A percentile compares a stretch with the other conserved stretches of the same genome.
These are phyloP conservation scores for Verticillium isaacii DNA, from an alignment of 2,329 filamentous ascomycete genomes.

Conservation along the genomic window DNA sequence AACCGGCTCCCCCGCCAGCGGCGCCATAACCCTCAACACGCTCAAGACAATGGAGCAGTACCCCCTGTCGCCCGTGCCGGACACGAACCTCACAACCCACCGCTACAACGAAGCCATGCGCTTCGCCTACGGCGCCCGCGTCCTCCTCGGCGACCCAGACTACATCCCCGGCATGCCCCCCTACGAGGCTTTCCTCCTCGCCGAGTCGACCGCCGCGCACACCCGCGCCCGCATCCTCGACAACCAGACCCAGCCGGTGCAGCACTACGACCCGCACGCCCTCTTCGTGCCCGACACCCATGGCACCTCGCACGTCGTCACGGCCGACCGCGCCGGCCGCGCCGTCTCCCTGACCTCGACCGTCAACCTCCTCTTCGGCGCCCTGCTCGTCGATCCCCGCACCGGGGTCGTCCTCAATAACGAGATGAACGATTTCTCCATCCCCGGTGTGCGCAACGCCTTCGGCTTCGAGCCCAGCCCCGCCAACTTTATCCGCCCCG, in stretches of 20 bases:
- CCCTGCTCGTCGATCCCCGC: conserved; percentile 70
- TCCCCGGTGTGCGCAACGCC: conserved; percentile 70
- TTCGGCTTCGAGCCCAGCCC: conserved; percentile 81
- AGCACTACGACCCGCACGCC: conserved; percentile 66
- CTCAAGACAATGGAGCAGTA: conserved; percentile 84
- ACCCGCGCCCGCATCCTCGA: conserved; percentile 69
- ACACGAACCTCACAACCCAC: conserved; percentile 68
- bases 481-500: conserved; percentile 74
- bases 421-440: conserved; percentile 78
- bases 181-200: conserved; percentile 67
- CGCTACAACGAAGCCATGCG: conserved; percentile 83
- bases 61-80: conserved; percentile 44
- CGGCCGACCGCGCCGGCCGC: conserved; percentile 68
- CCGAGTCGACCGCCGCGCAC: conserved; percentile 48
- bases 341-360: conserved; percentile 82
- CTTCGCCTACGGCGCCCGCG: conserved; percentile 78
- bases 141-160: conserved; percentile 76
- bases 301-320: conserved; percentile 72
- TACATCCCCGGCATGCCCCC: conserved; percentile 60
- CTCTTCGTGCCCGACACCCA: conserved; percentile 55
- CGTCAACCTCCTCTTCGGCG: conserved; percentile 82
- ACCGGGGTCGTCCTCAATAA: conserved; percentile 78
- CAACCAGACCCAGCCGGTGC: conserved; percentile 62
- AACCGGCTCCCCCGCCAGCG: conserved; percentile 71
- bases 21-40: conserved; percentile 67